These are phyloP conservation scores for Chenopodium album DNA, from an alignment of 148 eudicot genomes.

Conservation along the genomic window DNA sequence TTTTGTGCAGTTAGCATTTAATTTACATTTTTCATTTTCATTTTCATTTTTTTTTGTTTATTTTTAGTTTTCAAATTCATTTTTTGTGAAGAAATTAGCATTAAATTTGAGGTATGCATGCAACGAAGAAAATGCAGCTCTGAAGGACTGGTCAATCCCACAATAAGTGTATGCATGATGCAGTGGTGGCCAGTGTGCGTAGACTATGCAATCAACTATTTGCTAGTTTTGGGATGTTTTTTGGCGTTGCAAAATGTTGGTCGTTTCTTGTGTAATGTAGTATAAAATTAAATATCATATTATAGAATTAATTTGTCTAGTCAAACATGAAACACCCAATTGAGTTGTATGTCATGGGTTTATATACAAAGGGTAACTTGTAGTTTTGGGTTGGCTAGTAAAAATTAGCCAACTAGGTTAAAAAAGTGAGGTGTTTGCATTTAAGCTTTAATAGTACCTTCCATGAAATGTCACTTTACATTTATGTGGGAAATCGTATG, in stretches of 20 bases:
- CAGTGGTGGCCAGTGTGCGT: background rate
- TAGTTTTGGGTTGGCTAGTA: background rate
- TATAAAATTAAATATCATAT: too few relatives aligned
- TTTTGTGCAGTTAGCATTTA: background rate
- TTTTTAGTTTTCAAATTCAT: too few relatives aligned
- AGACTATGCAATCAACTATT: background rate
- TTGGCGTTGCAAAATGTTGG: background rate
- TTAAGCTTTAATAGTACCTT: background rate
- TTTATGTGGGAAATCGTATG: background rate
- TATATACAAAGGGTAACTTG: background rate
- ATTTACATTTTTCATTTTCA: background rate
- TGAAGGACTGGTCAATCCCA: conserved; percentile 11
- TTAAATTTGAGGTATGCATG: conserved; percentile 1
- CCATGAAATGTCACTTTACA: background rate
- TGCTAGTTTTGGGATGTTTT: conserved; percentile 7
- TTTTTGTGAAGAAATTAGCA: background rate
- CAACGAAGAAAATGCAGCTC: background rate
- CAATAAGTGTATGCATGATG: background rate
- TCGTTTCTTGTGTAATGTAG: background rate
- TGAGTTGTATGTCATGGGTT: background rate
- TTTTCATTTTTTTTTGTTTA: too few relatives aligned
- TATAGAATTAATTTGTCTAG: too few relatives aligned
- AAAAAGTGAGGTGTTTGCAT: background rate
- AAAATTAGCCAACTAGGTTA: background rate
- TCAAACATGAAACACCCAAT: background rate